Conservation (phyloP, 2,329 filamentous ascomycete species). For the Colletotrichum acutatum region DNA sequence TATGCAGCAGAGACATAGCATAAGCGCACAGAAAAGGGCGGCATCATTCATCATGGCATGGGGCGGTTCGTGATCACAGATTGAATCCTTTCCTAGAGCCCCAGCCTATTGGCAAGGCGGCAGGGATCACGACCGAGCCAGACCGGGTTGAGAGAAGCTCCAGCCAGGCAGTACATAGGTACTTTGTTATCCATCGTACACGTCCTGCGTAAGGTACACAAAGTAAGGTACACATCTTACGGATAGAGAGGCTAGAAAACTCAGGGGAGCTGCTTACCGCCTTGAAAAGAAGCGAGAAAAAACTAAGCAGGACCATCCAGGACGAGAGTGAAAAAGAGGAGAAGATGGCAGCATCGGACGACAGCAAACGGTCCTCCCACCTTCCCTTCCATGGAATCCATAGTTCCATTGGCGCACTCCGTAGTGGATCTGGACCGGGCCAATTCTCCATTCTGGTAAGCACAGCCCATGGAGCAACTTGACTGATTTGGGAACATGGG, state of each 20-base stretch:
- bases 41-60: background rate
- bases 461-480: slow-evolving; percentile 26
- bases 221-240: too few relatives aligned
- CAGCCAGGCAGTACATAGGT: background rate
- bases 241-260: background rate
- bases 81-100: background rate
- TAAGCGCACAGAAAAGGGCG: background rate
- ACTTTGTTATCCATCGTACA: background rate
- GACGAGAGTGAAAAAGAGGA: background rate
- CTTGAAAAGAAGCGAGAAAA: background rate
- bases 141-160: background rate
- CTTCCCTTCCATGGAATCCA: slow-evolving; percentile 16
- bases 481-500: background rate
- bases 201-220: too few relatives aligned
- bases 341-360: background rate
- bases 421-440: slow-evolving; percentile 19
- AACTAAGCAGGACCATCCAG: background rate
- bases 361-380: slow-evolving; percentile 6
- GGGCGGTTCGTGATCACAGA: slow-evolving; percentile 9
- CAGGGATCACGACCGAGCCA: background rate
- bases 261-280: background rate
- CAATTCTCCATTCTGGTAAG: slow-evolving; percentile 28
- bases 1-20: background rate
- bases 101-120: background rate
- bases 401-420: slow-evolving; percentile 1